phyloP scores from a whole-genome alignment of 2,329 filamentous ascomycete genomes.

The Nigrograna mackinnonii region DNA sequence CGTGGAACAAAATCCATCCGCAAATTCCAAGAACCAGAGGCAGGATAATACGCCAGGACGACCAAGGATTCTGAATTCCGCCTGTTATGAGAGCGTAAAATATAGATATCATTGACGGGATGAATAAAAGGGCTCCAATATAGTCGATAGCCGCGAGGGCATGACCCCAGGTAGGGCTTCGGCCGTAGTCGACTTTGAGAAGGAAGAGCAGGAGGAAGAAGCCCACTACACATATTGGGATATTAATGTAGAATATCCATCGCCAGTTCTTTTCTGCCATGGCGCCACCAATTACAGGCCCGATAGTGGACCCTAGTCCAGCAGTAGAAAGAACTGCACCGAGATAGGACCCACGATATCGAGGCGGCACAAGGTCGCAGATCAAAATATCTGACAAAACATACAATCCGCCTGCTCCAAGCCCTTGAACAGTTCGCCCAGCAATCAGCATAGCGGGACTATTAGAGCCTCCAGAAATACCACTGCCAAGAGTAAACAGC shows the following conservation, averaged over 20 bases:
- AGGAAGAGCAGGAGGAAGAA: constrained; percentile 17
- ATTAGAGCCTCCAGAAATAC: constrained; percentile 52
- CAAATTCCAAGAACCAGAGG: constrained; percentile 49
- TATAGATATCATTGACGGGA: constrained; percentile 39
- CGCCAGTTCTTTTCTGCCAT: constrained; percentile 34
- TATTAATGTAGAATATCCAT: constrained; percentile 45
- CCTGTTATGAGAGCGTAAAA: constrained; percentile 48
- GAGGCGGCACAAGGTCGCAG: constrained; percentile 50
- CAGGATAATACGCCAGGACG: constrained; percentile 40
- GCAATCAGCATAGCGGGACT: constrained; percentile 53
- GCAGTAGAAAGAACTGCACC: constrained; percentile 45
- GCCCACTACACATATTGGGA: constrained; percentile 20
- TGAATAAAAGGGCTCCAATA: constrained; percentile 45
- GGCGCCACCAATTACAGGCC: constrained; percentile 37
- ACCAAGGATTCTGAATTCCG: constrained; percentile 47
- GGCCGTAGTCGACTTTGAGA: constrained; percentile 43
- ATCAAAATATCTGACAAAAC: constrained; percentile 49
- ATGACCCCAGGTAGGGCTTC: neutral
- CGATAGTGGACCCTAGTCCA: constrained; percentile 52
- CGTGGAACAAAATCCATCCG: constrained; percentile 39
- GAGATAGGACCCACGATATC: constrained; percentile 40
- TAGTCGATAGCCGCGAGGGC: constrained; percentile 37
- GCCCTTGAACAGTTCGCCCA: constrained; percentile 57
- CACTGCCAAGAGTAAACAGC: constrained; percentile 56
- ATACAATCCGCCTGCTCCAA: constrained; percentile 46